A percentile compares a stretch with the other conserved stretches of the same genome.
Evolutionary conservation across 345 rosid species (phyloP).

Genomic region (Citrus trifoliata): DNA sequence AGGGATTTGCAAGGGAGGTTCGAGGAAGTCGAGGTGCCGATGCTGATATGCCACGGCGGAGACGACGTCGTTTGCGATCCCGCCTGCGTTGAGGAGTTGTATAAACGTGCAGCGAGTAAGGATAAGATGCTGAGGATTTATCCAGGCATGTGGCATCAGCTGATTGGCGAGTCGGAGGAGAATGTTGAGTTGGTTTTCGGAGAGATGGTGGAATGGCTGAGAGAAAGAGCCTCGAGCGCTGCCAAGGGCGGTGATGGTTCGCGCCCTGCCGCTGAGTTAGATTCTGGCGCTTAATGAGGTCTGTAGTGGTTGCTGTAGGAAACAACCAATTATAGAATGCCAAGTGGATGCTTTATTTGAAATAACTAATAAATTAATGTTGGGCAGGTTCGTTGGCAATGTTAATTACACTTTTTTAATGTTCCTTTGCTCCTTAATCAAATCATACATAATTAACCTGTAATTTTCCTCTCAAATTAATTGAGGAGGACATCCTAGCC

Average conservation of each 20-base stretch:
- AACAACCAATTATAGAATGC: neutral
- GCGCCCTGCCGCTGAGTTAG: neutral
- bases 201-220: conserved; percentile 76
- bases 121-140: conserved; percentile 75
- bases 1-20: conserved; percentile 69
- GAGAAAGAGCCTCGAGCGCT: conserved; percentile 32
- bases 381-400: neutral
- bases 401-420: neutral
- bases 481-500: no score
- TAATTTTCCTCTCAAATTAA: no score
- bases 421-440: no score
- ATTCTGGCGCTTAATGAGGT: neutral
- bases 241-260: neutral
- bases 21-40: conserved; percentile 76
- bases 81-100: conserved; percentile 62
- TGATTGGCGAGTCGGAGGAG: conserved; percentile 79
- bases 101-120: conserved; percentile 54
- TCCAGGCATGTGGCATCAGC: conserved; percentile 89
- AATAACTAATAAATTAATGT: no score
- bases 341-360: neutral
- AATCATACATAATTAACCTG: no score
- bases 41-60: conserved; percentile 75
- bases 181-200: conserved; percentile 61
- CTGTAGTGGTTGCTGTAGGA: neutral
- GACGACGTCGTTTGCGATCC: conserved; percentile 85